Base-by-base conservation (phyloP, 2,329 filamentous ascomycete species). In the Dothiorella sarmentorum region DNA sequence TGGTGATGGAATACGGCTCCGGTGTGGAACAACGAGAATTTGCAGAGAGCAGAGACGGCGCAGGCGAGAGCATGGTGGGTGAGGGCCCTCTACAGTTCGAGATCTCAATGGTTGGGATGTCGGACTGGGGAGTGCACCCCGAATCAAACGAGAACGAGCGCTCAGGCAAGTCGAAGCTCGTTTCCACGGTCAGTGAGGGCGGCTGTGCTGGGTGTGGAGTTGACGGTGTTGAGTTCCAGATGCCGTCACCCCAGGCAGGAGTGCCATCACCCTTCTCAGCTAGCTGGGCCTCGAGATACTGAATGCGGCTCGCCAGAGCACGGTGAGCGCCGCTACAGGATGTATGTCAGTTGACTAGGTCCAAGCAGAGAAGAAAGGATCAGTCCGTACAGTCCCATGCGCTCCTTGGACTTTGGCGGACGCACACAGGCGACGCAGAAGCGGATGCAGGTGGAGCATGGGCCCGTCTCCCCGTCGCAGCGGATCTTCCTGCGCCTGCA, bases 41-140 rank as follows among this genome's bases (percentile, higher is more conserved):
- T 61, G 67, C 69, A 67, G 69, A 71, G 64, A 67, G 71, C 58
- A 69, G 67, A 62, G 70, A 72, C 67, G 70, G 68, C 64, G 70
- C 70, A 63, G 70, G 68, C 64, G 69, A 71, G 66, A 62, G 65
- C 44, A 68, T 66, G 42, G 67, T 65, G 57, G 66, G 67, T 61
- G 67, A 68, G 61, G 64, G 62, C 62, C 64, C 67, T 67, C 71
- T 68, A 68, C 69, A 71, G 69, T 72, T 63, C 56, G 71, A 68
- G 60, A 72, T 71, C 45, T 68, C 69, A 52, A 72, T 72, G 13
- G 69, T 67, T 17, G 70, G 70, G 52, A 72, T 63, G 24, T 64
- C 61, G 27, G 43, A 66, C 63, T 18, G 69, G 69, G 52, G 68
- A 67, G 33, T 53, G 61, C 24, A 60, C 64, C 2, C 68, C 61